A percentile compares a stretch with the other conserved stretches of the same genome.
Conservation (phyloP, 78 protist species). For the Diacronema lutheri region DNA sequence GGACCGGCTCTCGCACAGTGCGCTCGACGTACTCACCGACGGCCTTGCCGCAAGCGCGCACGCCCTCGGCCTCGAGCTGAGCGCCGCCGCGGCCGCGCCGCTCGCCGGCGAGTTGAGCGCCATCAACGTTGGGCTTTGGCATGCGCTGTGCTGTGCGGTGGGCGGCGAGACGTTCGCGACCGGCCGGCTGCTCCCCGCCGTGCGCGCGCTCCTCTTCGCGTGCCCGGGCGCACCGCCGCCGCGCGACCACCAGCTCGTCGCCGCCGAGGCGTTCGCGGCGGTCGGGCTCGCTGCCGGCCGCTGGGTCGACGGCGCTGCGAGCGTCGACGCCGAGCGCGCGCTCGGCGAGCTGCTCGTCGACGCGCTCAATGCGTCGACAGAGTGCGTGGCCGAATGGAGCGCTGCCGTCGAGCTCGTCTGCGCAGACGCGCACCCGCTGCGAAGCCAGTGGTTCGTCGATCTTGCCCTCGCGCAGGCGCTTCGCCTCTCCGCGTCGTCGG, state of each 20-base stretch:
- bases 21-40: too few species aligned
- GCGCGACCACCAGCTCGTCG: constrained; percentile 1
- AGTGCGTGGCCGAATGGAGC: neutral
- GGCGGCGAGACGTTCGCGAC: too few species aligned
- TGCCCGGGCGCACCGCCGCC: neutral
- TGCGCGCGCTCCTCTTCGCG: neutral
- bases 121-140: too few species aligned
- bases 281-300: neutral
- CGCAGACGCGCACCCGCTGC: neutral
- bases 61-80: too few species aligned
- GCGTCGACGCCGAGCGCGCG: neutral
- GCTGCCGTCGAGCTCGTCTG: neutral
- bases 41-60: too few species aligned
- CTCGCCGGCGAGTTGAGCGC: too few species aligned
- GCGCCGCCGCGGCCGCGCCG: too few species aligned
- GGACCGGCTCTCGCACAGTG: too few species aligned
- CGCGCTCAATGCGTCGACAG: neutral
- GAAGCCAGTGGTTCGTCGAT: neutral
- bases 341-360: neutral
- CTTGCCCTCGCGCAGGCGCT: neutral
- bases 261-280: neutral
- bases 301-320: neutral
- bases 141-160: too few species aligned
- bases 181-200: neutral
- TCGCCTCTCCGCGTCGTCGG: neutral